Evolutionary conservation across 2,329 filamentous ascomycete genomes (phyloP), one percentile per base, ranked within the genome.

Genomic region (Aspergillus sp.): DNA sequence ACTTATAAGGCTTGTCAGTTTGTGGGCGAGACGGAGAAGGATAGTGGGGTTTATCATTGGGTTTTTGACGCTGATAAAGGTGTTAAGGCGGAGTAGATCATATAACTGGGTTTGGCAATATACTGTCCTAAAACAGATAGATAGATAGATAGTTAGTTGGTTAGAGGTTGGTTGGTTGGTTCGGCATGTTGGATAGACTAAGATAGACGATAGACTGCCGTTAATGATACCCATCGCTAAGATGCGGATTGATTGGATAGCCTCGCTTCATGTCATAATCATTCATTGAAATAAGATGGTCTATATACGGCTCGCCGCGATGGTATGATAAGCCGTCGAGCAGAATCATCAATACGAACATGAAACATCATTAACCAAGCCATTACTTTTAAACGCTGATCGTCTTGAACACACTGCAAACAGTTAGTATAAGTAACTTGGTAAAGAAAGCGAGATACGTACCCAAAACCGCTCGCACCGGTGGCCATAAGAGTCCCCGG

Each of bases 401-500:
- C 2, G 90, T 93, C 74, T 90, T 87, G 77, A 93, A 90, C 49
- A 92, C 87, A 70, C 89, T 90, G 60, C 53, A 40, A 27, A 19
- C 11, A 5, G 51, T 66, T 68, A 71, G 65, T 51, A 61, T 49
- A 5, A 33, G 31, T 23, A 55, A 21, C 21, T 44, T 11, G n/a
- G 12, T 31, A 31, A 31, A 31, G 3, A 25, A 6, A 8, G 15
- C 14, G 21, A 27, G 17, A 25, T 54, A 77, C 81, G 67, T 76
- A 83, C 81, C 84, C 84, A 76, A 99, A 97, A 52, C 87, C 87
- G 76, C 88, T 88, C 69, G 92, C 89, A 9, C 95, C 95, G 0
- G 95, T 99, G 2, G 91, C 92, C 77, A 98, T 88, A 60, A 98
- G 78, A 35, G 87, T 87, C 31, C 95, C 95, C 0, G 91, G 90